Evolutionary conservation across 352 stramenopile genomes (phyloP), one percentile per base, ranked within the genome.

Genomic region (Globisporangium mamillatum): DNA sequence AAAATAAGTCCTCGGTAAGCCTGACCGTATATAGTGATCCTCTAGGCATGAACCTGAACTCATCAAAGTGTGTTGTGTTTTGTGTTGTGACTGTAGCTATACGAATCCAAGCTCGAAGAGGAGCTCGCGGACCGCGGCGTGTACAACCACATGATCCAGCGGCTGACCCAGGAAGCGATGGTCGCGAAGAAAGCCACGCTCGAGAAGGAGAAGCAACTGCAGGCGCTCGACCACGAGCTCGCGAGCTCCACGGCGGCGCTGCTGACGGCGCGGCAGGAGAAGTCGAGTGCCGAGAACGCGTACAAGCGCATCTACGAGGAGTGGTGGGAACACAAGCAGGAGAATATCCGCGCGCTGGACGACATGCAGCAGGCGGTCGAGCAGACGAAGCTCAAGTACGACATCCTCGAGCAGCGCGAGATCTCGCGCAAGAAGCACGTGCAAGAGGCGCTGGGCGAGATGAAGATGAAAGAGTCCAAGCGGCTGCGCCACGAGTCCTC

Each of bases 61-160:
- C 12, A 20, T 7, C 38, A 6, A 48, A 6, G 14, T 5, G 6
- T 59, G 72, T 5, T 71, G 7, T 16, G 1, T 24, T 4, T 18
- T 60, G 12, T 48, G 18, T 38, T 62, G 0, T 69, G 36, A 18
- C 12, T 44, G 29, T 64, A 93, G 81, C 78, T 90, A 8, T 92
- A 92, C 65, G 82, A 94, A 32, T 84, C 86, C 27, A 92, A 92
- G 52, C 69, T 94, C 5, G 86, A 91, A 4, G 86, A 92, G 58
- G 86, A 94, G 63, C 61, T 91, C 16, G 75, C 73, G 0, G 86
- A 94, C 34, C 78, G 79, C 7, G 83, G 84, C 10, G 82, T 94
- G 53, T 94, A 93, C 74, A 92, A 78, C 46, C 84, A 94, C 70
- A 94, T 92, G 87, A 92, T 94, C 69, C 75, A 92, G 52, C 83